phyloP scores from a whole-genome alignment of 2,329 filamentous ascomycete genomes.

The Teratosphaeria gauchensis region DNA sequence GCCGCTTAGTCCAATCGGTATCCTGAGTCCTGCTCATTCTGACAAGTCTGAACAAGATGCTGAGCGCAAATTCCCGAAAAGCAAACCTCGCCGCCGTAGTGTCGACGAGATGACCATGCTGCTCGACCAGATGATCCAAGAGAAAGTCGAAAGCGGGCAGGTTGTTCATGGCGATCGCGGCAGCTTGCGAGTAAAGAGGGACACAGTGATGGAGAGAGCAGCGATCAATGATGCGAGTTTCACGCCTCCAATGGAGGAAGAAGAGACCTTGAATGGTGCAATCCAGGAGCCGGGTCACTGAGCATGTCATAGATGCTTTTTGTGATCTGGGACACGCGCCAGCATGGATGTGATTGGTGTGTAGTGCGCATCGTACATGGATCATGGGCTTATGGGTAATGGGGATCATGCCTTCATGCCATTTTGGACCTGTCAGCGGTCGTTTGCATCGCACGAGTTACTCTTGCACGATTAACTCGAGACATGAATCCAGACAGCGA shows the following conservation, averaged over 20 bases:
- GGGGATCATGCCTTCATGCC: neutral
- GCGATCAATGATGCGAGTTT: neutral
- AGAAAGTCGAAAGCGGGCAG: slow-evolving; percentile 68
- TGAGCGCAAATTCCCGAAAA: neutral
- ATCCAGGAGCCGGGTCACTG: neutral
- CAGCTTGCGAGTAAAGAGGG: slow-evolving; percentile 45
- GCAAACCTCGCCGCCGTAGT: slow-evolving; percentile 40
- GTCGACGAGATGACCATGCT: slow-evolving; percentile 90
- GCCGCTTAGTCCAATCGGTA: slow-evolving; percentile 21
- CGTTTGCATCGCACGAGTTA: neutral
- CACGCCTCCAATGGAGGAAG: neutral
- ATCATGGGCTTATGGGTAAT: neutral
- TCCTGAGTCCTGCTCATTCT: slow-evolving; percentile 10
- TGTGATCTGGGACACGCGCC: neutral
- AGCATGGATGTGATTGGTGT: neutral
- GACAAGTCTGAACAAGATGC: neutral
- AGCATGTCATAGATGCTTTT: neutral
- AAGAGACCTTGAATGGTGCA: neutral
- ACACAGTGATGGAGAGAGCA: slow-evolving; percentile 18
- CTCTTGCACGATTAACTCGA: neutral
- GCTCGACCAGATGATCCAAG: slow-evolving; percentile 92
- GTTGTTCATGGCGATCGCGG: slow-evolving; percentile 57
- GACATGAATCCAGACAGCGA: neutral
- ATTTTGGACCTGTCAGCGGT: neutral
- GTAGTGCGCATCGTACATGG: neutral